Conservation (phyloP, 768 basidiomycete species). For the Mycena pura region DNA sequence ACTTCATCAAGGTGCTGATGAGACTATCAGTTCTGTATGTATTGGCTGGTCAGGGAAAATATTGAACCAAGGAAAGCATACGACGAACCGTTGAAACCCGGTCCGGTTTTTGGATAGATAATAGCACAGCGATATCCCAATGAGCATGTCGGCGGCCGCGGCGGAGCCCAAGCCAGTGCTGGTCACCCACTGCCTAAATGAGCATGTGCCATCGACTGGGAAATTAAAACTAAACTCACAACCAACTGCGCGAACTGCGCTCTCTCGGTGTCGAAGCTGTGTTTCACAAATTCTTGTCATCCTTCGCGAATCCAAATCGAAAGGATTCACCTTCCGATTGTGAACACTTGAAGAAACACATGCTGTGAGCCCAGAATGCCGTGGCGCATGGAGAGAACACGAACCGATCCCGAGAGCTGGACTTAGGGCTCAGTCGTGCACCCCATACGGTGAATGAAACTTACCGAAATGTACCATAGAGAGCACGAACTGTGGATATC, state of each 20-base stretch:
- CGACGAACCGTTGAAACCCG: slow-evolving; percentile 47
- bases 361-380: slow-evolving; percentile 1
- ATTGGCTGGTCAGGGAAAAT: not conserved
- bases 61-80: not conserved
- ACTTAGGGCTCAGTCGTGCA: not conserved
- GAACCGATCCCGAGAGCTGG: slow-evolving; percentile 50
- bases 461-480: slow-evolving; percentile 51
- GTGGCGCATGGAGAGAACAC: slow-evolving; percentile 31
- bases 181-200: slow-evolving; percentile 52
- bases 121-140: slow-evolving; percentile 55
- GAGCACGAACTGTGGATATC: slow-evolving; percentile 42
- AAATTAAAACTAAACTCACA: slow-evolving; percentile 31
- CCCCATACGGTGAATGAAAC: slow-evolving; percentile 10
- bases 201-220: slow-evolving; percentile 57
- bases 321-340: slow-evolving; percentile 50
- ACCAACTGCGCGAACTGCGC: slow-evolving; percentile 43
- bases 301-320: not conserved
- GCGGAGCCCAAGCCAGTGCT: slow-evolving; percentile 54
- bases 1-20: slow-evolving; percentile 50
- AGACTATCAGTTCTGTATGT: slow-evolving; percentile 48
- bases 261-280: slow-evolving; percentile 36
- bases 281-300: not conserved
- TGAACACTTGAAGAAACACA: slow-evolving; percentile 48
- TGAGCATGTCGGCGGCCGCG: slow-evolving; percentile 56
- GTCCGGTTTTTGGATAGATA: slow-evolving; percentile 55